These are phyloP conservation scores for Collybiopsis luxurians DNA, from an alignment of 768 basidiomycete genomes.

Conservation along the genomic window DNA sequence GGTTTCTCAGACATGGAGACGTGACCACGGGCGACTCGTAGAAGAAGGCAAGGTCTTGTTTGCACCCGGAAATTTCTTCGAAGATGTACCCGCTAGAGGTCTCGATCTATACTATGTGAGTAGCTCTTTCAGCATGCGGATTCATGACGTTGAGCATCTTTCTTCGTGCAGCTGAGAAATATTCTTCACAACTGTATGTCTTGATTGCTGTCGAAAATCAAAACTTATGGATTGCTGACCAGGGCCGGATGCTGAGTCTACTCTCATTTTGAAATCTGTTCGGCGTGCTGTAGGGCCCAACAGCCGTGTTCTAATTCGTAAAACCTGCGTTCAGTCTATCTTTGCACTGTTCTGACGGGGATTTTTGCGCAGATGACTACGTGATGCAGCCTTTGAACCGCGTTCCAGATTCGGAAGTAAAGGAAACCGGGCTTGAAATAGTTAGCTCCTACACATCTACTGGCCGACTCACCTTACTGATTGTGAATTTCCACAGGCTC, in stretches of 20 bases:
- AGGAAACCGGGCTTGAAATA: neutral
- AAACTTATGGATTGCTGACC: neutral
- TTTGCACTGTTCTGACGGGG: neutral
- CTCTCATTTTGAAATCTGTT: conserved; percentile 25
- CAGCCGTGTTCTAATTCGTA: conserved; percentile 30
- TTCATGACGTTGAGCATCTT: neutral
- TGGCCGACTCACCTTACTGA: neutral
- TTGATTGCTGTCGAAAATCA: too few species aligned
- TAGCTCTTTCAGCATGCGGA: neutral
- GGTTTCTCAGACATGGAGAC: neutral
- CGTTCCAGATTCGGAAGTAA: neutral
- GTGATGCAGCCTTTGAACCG: neutral
- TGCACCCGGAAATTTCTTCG: conserved; percentile 26
- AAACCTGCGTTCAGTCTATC: conserved; percentile 4
- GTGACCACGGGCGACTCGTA: conserved; percentile 21
- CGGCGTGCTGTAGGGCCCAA: conserved; percentile 25
- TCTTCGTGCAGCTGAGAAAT: conserved; percentile 15
- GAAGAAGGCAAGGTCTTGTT: conserved; percentile 24
- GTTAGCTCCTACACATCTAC: neutral
- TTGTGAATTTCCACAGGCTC: conserved; percentile 21
- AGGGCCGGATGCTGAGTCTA: conserved; percentile 24
- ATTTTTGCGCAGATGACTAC: neutral
- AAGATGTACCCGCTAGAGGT: conserved; percentile 20
- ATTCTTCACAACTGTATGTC: conserved; percentile 26
- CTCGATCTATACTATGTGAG: conserved; percentile 32